phyloP scores from a whole-genome alignment of 208 protist genomes.

The Leishmania tarentolae region DNA sequence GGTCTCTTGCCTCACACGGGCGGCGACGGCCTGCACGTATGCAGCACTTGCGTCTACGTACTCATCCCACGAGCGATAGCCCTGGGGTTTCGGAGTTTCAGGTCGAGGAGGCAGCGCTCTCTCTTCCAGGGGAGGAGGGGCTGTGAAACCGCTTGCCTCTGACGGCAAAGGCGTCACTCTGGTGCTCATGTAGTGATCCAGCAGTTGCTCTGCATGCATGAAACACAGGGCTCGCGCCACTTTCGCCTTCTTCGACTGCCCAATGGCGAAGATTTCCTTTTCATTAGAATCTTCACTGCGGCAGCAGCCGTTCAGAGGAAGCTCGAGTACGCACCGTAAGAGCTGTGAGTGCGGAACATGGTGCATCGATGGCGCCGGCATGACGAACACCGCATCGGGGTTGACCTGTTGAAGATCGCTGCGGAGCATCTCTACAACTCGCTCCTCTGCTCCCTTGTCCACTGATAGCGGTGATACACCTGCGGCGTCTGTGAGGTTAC shows the following conservation, averaged over 20 bases:
- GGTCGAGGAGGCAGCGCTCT: background rate
- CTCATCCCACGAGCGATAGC: conserved; percentile 31
- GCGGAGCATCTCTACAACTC: conserved; percentile 41
- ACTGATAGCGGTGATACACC: conserved; percentile 30
- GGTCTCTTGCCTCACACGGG: conserved; percentile 11
- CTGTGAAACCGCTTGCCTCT: background rate
- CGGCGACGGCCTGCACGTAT: conserved; percentile 31
- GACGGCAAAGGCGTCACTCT: background rate
- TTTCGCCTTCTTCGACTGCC: conserved; percentile 60
- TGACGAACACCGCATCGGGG: background rate
- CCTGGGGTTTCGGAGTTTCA: background rate
- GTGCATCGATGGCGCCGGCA: conserved; percentile 14
- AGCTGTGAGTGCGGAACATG: conserved; percentile 42
- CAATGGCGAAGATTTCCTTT: conserved; percentile 45
- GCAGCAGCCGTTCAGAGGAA: conserved; percentile 22
- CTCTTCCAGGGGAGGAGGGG: conserved; percentile 25
- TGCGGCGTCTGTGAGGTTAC: conserved; percentile 6
- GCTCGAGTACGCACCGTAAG: conserved; percentile 52
- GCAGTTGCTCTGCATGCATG: conserved; percentile 72
- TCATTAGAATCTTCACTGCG: background rate
- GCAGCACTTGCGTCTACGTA: conserved; percentile 44
- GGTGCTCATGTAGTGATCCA: conserved; percentile 61
- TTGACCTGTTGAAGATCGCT: conserved; percentile 18
- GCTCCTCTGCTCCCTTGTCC: conserved; percentile 29
- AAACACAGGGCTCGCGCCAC: conserved; percentile 59